Base-by-base conservation (phyloP, 345 rosid species). In the Rhizophora apiculata region DNA sequence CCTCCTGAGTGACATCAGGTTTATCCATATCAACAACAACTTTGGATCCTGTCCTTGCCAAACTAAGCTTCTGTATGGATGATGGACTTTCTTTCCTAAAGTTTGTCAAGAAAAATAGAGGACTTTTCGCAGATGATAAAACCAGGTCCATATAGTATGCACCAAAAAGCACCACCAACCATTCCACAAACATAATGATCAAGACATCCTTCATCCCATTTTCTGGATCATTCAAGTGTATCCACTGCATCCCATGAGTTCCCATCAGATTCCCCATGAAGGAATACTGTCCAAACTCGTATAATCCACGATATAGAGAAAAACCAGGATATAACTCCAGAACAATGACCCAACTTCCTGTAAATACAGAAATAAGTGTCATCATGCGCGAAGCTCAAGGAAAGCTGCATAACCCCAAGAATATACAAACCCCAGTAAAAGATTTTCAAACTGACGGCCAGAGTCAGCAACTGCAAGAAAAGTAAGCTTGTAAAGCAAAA, bases 321-420 rank as follows among this genome's bases (percentile, higher is more conserved):
- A 91, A 94, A 51, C 97, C 96, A 26, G 98, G 98, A 81, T 79
- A 94, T 52, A 94, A 46, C 85, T 94, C 95, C 87, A 94, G 37
- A n/a, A 78, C 68, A 51, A 76, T 65, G 66, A 91, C 78, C 96
- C 93, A 87, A 30, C 72, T 72, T 72, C 87, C 98, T 94, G 77
- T 62, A 81, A 68, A 37, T 72, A 63, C 56, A 72, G 51, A 79
- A 63, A 62, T 36, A 51, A 18, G 27, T 53, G 46, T 57, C 61
- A 32, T 27, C 52, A 61, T 62, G 62, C 59, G 62, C 34, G 32
- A 46, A 37, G 37, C 62, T 36, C 63, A 37, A 9, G 54, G 46
- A 46, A 63, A 43, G 64, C 37, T 13, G 5, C 1, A 13, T 43
- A 13, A 43, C 49, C 49, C 49, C 49, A 43, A 37, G 4, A 51